Conservation (phyloP, 176 grass and related monocot species). For the Oryza coarctata region DNA sequence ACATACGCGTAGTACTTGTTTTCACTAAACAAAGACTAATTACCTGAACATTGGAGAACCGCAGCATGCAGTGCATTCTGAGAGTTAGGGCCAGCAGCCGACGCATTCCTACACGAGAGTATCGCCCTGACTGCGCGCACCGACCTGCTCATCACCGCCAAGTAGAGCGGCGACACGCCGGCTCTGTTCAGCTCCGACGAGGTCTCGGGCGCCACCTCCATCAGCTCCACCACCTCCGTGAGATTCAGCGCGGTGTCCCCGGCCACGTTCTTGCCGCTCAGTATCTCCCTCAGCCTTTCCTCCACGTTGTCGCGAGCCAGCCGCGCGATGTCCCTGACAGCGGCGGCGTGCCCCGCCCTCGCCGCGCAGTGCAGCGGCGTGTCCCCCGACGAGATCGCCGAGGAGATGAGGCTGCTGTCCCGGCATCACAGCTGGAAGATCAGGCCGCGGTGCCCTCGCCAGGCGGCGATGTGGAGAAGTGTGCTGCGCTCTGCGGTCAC, state of each 20-base stretch:
- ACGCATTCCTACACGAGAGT: not conserved
- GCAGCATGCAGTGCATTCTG: slow-evolving; percentile 52
- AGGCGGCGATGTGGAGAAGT: slow-evolving; percentile 47
- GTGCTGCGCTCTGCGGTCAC: slow-evolving; percentile 35
- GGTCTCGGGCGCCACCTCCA: slow-evolving; percentile 3
- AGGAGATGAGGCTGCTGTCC: slow-evolving; percentile 1
- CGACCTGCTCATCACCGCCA: slow-evolving; percentile 40
- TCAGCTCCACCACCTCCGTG: slow-evolving; percentile 23
- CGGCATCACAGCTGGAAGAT: not conserved
- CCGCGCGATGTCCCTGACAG: not conserved
- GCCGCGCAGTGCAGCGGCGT: slow-evolving; percentile 16
- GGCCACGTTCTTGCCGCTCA: not conserved
- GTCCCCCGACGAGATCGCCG: slow-evolving; percentile 19
- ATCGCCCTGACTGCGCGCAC: not conserved
- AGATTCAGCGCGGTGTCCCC: slow-evolving; percentile 49
- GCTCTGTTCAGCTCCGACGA: not conserved
- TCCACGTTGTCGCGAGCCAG: not conserved
- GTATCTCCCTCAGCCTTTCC: not conserved
- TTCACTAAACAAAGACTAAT: no score
- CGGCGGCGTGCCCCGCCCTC: no score
- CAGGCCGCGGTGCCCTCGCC: slow-evolving; percentile 12
- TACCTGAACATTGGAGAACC: slow-evolving; percentile 17
- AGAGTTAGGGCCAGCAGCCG: not conserved
- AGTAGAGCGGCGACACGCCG: slow-evolving; percentile 40
- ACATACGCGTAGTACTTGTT: no score